phyloP scores from a whole-genome alignment of 305 asterid genomes.

The Withania somnifera region DNA sequence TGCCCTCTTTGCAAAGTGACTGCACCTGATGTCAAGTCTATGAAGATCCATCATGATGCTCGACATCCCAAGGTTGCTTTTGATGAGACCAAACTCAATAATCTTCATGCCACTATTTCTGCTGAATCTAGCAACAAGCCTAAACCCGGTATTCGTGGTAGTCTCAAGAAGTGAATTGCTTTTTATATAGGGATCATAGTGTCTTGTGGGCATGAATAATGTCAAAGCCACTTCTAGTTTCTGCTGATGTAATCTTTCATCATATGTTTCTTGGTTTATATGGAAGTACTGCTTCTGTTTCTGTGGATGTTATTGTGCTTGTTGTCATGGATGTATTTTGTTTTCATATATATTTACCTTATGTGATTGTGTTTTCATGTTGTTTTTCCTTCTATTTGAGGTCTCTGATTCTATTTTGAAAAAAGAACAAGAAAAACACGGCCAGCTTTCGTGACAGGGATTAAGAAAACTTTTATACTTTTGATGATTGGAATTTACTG shows the following conservation, averaged over 20 bases:
- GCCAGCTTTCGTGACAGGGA: not conserved
- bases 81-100: slow-evolving; percentile 63
- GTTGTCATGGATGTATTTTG: not conserved
- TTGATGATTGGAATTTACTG: not conserved
- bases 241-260: not conserved
- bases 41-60: slow-evolving; percentile 96
- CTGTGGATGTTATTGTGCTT: not conserved
- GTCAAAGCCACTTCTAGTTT: not conserved
- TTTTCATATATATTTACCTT: not conserved
- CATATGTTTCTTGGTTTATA: not conserved
- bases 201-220: not conserved
- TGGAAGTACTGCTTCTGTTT: not conserved
- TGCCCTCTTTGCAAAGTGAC: slow-evolving; percentile 86
- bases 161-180: slow-evolving; percentile 62
- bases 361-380: not conserved
- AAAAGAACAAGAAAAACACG: not conserved
- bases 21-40: slow-evolving; percentile 74
- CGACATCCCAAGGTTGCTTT: slow-evolving; percentile 79
- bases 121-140: slow-evolving; percentile 35
- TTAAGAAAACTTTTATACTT: not conserved
- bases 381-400: not conserved
- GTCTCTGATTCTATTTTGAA: not conserved
- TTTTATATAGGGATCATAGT: not conserved
- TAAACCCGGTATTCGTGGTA: slow-evolving; percentile 88
- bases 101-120: slow-evolving; percentile 43